Percentiles rank a stretch among this genome's conserved stretches.
Evolutionary conservation across 768 basidiomycete genomes (phyloP).

Genomic region (Boletus vinaceobasis): DNA sequence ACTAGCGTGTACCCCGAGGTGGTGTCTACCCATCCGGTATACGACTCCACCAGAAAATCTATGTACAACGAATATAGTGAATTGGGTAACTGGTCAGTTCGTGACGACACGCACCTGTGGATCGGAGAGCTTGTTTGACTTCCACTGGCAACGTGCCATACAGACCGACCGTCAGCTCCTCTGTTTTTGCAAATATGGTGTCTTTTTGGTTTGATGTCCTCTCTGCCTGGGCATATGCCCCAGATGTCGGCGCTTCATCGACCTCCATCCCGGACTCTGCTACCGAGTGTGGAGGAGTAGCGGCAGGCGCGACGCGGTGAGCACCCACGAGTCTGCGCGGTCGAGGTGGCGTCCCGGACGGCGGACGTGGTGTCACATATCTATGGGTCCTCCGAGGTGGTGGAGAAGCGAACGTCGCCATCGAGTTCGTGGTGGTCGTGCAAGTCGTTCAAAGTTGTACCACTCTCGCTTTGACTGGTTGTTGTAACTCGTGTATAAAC

Average conservation of each 20-base stretch:
- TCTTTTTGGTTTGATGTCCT: conserved; percentile 31
- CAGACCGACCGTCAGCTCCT: conserved; percentile 63
- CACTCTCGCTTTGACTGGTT: not conserved
- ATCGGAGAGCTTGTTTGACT: conserved; percentile 66
- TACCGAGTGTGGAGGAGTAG: conserved; percentile 32
- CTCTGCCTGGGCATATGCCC: conserved; percentile 39
- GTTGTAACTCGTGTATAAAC: not conserved
- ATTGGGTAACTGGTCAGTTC: not conserved
- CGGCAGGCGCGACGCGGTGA: conserved; percentile 16
- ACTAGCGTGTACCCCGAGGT: conserved; percentile 72
- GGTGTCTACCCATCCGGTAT: conserved; percentile 69
- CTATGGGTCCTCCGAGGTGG: conserved; percentile 50
- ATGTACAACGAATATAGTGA: not conserved
- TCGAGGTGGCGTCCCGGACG: conserved; percentile 25
- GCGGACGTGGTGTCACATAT: conserved; percentile 26
- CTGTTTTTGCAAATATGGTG: conserved; percentile 64
- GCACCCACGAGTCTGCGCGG: conserved; percentile 25
- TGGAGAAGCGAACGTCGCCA: conserved; percentile 58
- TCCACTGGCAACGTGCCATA: conserved; percentile 71
- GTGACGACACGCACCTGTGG: conserved; percentile 46
- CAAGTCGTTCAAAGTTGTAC: not conserved
- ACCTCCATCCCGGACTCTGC: conserved; percentile 63
- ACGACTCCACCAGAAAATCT: conserved; percentile 70
- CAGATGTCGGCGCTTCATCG: conserved; percentile 48
- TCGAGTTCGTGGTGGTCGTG: conserved; percentile 10